These are phyloP conservation scores for Heterobasidion annosum DNA, from an alignment of 1,284 basidiomycete genomes.

Conservation along the genomic window DNA sequence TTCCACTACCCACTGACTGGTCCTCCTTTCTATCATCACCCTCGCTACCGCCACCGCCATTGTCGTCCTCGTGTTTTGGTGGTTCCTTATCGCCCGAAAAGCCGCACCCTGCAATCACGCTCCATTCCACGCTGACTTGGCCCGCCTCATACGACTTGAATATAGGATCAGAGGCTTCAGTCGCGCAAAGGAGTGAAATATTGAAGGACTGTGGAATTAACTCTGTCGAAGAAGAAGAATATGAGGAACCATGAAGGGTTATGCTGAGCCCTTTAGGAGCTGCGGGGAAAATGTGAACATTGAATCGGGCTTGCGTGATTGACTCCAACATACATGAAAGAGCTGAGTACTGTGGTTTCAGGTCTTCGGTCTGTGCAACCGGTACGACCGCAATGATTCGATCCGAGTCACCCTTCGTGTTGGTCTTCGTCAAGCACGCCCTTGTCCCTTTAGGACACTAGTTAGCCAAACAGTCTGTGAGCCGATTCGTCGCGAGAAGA, in stretches of 20 bases:
- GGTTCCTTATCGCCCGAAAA: conserved; percentile 24
- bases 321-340: conserved; percentile 28
- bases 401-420: conserved; percentile 45
- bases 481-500: not conserved
- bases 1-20: conserved; percentile 51
- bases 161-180: conserved; percentile 32
- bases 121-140: conserved; percentile 50
- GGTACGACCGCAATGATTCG: conserved; percentile 61
- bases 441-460: conserved; percentile 63
- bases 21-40: conserved; percentile 22
- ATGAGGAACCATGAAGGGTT: conserved; percentile 49
- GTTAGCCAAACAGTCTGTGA: conserved; percentile 1
- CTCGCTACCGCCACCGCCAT: conserved; percentile 23
- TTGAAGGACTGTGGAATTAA: conserved; percentile 47
- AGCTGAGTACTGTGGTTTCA: conserved; percentile 28
- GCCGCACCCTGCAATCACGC: conserved; percentile 39
- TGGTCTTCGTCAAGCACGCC: conserved; percentile 63
- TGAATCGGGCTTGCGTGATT: conserved; percentile 10
- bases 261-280: conserved; percentile 49
- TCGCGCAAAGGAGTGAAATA: conserved; percentile 51
- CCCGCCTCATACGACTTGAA: conserved; percentile 56
- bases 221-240: conserved; percentile 35
- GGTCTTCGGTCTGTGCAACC: conserved; percentile 39
- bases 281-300: conserved; percentile 13
- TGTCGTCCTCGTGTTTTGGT: conserved; percentile 21